These are phyloP conservation scores for Apiospora sp. DNA, from an alignment of 2,329 filamentous ascomycete species.

Conservation along the genomic window DNA sequence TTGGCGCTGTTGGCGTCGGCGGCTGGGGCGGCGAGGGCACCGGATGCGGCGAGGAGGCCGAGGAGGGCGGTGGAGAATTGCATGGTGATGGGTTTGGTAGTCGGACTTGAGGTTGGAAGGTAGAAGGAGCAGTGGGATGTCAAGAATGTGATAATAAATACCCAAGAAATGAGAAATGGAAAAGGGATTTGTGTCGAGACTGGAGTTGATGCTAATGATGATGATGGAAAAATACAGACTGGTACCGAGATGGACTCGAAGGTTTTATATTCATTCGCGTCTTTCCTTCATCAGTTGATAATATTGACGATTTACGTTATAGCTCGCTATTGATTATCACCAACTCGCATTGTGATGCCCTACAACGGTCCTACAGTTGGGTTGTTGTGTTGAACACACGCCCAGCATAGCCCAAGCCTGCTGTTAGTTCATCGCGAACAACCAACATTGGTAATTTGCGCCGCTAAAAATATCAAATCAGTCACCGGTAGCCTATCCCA, in stretches of 20 bases:
- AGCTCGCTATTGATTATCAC: neutral
- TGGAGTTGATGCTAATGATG: constrained; percentile 8
- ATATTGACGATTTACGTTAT: neutral
- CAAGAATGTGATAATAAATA: neutral
- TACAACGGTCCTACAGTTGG: neutral
- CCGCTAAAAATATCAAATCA: neutral
- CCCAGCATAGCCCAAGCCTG: neutral
- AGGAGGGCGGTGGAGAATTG: constrained; percentile 16
- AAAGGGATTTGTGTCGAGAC: neutral
- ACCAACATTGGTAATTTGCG: neutral
- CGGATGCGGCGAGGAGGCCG: constrained; percentile 2
- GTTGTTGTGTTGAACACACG: neutral
- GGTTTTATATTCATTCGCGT: neutral
- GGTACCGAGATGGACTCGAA: neutral
- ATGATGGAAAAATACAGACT: neutral
- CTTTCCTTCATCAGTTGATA: neutral
- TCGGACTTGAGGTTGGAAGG: neutral
- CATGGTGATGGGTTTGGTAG: neutral
- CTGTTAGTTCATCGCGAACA: neutral
- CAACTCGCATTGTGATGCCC: neutral
- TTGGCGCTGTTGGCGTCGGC: neutral
- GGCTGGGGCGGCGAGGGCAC: neutral
- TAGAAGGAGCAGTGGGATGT: neutral
- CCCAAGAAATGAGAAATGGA: neutral
- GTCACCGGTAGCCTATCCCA: neutral